These are phyloP conservation scores for Ogataea ramenticola DNA, from an alignment of 805 yeast species.

Conservation along the genomic window DNA sequence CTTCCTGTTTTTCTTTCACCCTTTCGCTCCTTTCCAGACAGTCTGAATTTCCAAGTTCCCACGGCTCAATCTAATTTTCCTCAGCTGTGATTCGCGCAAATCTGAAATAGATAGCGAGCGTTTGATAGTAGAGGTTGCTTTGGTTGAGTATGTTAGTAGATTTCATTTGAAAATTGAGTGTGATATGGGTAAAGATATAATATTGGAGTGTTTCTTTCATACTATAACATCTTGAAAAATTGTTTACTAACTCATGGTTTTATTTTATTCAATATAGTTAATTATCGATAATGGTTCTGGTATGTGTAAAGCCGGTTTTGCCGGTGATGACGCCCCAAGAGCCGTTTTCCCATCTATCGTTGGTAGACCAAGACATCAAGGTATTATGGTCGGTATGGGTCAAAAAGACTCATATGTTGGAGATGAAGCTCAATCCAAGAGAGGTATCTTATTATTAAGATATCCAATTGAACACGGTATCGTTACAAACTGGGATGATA, in stretches of 20 bases:
- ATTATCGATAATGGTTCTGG: constrained; percentile 99
- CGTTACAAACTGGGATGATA: constrained; percentile 99
- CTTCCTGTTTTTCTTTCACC: neutral
- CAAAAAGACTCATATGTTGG: constrained; percentile 99
- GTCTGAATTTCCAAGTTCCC: too few species aligned
- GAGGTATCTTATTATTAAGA: constrained; percentile 98
- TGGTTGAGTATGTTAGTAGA: too few species aligned
- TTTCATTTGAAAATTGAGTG: too few species aligned
- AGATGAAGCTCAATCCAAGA: constrained; percentile 99
- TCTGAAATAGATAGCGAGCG: neutral
- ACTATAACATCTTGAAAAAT: too few species aligned
- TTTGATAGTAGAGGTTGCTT: too few species aligned
- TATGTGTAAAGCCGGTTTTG: constrained; percentile 99
- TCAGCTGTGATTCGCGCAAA: neutral
- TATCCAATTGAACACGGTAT: constrained; percentile 99
- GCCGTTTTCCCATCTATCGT: constrained; percentile 99
- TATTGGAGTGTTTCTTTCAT: too few species aligned
- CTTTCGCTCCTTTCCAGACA: constrained; percentile 24
- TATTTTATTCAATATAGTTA: constrained; percentile 24
- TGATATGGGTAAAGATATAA: too few species aligned
- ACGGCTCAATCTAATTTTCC: neutral
- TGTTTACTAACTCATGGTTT: neutral
- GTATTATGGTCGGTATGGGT: constrained; percentile 99
- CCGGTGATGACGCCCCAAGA: constrained; percentile 99
- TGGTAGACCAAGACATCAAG: constrained; percentile 99